A percentile compares a stretch with the other conserved stretches of the same genome.
phyloP scores from a whole-genome alignment of 768 basidiomycete species.

The Nidularia pulvinata region DNA sequence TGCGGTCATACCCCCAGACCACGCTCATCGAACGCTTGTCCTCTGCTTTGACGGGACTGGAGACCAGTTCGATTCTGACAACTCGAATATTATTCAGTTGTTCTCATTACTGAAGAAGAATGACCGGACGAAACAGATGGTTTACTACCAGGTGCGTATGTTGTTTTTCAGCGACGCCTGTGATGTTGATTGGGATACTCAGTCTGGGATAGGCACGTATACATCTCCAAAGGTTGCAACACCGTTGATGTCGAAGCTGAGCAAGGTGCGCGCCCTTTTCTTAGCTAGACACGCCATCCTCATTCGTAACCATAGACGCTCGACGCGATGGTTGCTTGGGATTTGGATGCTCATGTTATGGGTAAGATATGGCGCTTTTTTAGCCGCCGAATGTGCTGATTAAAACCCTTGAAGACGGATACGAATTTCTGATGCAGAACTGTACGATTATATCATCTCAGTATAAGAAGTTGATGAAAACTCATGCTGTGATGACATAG shows the following conservation, averaged over 20 bases:
- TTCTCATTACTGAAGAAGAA: conserved; percentile 52
- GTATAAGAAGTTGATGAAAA: too few relatives aligned
- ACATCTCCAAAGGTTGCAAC: conserved; percentile 40
- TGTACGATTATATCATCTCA: conserved; percentile 23
- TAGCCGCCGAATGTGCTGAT: not conserved
- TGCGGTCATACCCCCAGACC: conserved; percentile 19
- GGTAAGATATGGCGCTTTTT: conserved; percentile 15
- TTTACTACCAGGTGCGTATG: conserved; percentile 50
- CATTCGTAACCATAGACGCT: conserved; percentile 19
- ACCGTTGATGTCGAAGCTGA: conserved; percentile 38
- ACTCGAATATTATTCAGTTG: conserved; percentile 50
- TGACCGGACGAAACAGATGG: conserved; percentile 45
- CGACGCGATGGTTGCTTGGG: conserved; percentile 46
- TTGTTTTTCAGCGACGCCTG: not conserved
- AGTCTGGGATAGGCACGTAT: conserved; percentile 59
- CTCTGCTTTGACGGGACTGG: conserved; percentile 72
- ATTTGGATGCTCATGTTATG: conserved; percentile 53
- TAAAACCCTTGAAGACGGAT: conserved; percentile 33
- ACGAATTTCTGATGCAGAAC: conserved; percentile 62
- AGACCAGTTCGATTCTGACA: conserved; percentile 29
- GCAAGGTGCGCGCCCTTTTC: conserved; percentile 24
- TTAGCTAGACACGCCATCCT: not conserved
- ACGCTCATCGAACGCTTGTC: conserved; percentile 46
- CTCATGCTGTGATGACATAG: conserved; percentile 12
- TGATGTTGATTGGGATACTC: not conserved